A percentile compares a stretch with the other conserved stretches of the same genome.
Evolutionary conservation across 1,284 basidiomycete genomes (phyloP).

Genomic region (Apiotrichum domesticum): DNA sequence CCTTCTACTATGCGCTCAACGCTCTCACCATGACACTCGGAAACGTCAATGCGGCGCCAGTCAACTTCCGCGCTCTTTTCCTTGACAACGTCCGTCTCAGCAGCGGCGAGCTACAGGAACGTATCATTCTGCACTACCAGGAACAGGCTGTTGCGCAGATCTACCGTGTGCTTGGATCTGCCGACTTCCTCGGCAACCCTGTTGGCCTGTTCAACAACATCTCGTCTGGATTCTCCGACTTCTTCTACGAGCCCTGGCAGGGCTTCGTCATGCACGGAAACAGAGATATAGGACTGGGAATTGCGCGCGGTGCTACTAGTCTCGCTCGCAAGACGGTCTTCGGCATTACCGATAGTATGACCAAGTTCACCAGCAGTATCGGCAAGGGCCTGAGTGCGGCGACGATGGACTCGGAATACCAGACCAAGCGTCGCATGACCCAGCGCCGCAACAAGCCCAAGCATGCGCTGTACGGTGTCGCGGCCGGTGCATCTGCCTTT

Average conservation of each 20-base stretch:
- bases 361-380: conserved; percentile 94
- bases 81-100: conserved; percentile 93
- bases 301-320: conserved; percentile 93
- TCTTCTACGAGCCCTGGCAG: conserved; percentile 98
- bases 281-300: conserved; percentile 90
- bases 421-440: conserved; percentile 77
- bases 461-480: conserved; percentile 94
- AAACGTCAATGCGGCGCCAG: conserved; percentile 94
- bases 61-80: conserved; percentile 88
- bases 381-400: conserved; percentile 96
- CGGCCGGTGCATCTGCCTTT: conserved; percentile 88
- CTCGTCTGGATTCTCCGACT: conserved; percentile 95
- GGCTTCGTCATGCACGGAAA: conserved; percentile 97
- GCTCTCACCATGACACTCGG: conserved; percentile 95
- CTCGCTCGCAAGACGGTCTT: conserved; percentile 99
- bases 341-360: conserved; percentile 89
- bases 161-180: conserved; percentile 92
- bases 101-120: conserved; percentile 71
- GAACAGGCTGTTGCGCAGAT: conserved; percentile 91
- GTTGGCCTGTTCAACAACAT: conserved; percentile 98
- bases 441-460: conserved; percentile 90
- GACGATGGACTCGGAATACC: conserved; percentile 94
- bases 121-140: conserved; percentile 87
- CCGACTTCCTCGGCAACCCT: conserved; percentile 77
- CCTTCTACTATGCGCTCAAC: conserved; percentile 87